Evolutionary conservation across 106 monocot genomes (phyloP), one percentile per base, ranked within the genome.

Genomic region (Posidonia australis): DNA sequence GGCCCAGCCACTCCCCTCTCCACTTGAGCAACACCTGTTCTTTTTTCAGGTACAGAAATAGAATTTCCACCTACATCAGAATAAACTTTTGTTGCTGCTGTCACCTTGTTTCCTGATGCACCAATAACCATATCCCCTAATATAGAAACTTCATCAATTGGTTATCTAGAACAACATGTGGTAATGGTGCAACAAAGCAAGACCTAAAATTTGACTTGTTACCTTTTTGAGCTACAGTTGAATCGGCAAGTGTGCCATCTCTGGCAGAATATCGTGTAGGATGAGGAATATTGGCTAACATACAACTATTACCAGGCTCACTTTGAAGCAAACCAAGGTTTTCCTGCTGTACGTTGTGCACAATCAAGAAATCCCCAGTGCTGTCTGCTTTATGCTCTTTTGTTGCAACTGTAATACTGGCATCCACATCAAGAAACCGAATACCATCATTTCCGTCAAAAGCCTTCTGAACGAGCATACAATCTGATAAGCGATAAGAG

Each of bases 381-480:
- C 2, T 5, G 10, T 10, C 31, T 14, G 27, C 10, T 32, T 55
- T 29, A 42, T 26, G 13, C 13, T 64, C 25, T 25, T 24, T 22
- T 14, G 25, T 3, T 46, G n/a, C 45, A 64, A 12, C 46, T 36
- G 23, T 47, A 13, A 44, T 5, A 46, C 7, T 26, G 24, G 18
- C 64, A 68, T 82, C 77, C 7, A 79, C 30, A 68, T 79, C 54
- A 46, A 86, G 72, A 77, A 74, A 86, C 68, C 79, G 62, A 32
- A 59, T 23, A 10, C 74, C 74, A 20, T 64, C 77, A 26, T 52
- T 27, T 54, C 74, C 71, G 45, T 56, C 48, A 65, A 86, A 79
- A 56, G 71, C 82, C 31, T 31, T 71, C 20, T 20, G 59, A 10
- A 82, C 64, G 23, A 70, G 46, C 77, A 82, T 77, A 55, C 64